Evolutionary conservation across 306 rosid genomes (phyloP).

Genomic region (Rosa persica): DNA sequence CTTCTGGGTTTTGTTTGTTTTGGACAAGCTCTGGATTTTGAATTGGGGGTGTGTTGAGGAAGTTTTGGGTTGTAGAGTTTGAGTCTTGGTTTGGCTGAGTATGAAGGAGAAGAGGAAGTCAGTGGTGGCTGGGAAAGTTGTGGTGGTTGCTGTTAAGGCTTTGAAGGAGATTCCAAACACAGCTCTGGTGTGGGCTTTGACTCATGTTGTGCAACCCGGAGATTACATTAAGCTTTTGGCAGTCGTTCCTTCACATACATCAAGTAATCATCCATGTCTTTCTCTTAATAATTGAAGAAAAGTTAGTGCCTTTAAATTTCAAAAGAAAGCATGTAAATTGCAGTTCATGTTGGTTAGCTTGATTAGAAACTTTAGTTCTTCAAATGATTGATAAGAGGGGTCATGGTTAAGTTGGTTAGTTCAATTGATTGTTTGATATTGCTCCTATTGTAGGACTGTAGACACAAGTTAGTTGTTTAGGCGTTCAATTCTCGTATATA

Average conservation of each 20-base stretch:
- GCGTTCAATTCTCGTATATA: not conserved
- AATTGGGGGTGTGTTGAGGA: slow-evolving; percentile 21
- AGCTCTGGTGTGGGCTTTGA: slow-evolving; percentile 92
- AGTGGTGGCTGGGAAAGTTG: slow-evolving; percentile 58
- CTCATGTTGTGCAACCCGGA: slow-evolving; percentile 95
- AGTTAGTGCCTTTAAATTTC: not conserved
- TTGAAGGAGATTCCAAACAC: slow-evolving; percentile 69
- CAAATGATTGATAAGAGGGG: too few species aligned
- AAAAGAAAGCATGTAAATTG: not conserved
- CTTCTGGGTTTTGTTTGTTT: slow-evolving; percentile 29
- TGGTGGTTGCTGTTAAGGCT: slow-evolving; percentile 88
- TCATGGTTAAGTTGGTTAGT: slow-evolving; percentile 1
- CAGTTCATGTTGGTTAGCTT: not conserved
- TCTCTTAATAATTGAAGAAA: slow-evolving; percentile 1
- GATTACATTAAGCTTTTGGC: slow-evolving; percentile 86
- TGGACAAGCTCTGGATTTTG: slow-evolving; percentile 28
- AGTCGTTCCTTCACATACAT: slow-evolving; percentile 57
- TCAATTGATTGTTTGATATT: not conserved
- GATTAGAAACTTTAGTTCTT: not conserved
- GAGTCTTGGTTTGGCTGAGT: slow-evolving; percentile 19
- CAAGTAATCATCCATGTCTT: slow-evolving; percentile 42
- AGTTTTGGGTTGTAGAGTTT: slow-evolving; percentile 7
- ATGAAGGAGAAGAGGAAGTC: slow-evolving; percentile 51
- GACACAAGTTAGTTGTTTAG: not conserved
- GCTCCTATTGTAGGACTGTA: not conserved